Conservation (phyloP, 2,329 filamentous ascomycete species). For the Aspergillus tubingensis region DNA sequence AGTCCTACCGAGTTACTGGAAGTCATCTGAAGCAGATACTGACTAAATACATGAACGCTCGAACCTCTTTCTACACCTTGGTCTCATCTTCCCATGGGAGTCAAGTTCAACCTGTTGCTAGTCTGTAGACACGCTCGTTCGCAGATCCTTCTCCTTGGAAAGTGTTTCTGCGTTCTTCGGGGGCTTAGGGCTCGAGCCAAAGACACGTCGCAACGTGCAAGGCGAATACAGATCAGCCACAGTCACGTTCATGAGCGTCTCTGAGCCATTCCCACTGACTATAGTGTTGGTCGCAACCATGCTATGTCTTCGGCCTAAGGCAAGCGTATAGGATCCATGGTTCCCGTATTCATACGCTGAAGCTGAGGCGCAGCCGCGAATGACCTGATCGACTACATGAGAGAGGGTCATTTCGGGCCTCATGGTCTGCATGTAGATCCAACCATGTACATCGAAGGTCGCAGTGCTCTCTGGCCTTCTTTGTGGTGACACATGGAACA, state of each 20-base stretch:
- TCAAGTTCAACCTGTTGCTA: no score
- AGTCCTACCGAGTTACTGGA: no score
- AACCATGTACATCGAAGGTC: not conserved
- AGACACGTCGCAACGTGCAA: not conserved
- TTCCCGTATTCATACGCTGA: not conserved
- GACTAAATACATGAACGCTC: no score
- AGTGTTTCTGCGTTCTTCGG: not conserved
- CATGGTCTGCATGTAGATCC: not conserved
- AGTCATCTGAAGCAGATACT: no score
- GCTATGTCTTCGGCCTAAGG: not conserved
- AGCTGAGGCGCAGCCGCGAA: not conserved
- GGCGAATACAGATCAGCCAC: not conserved
- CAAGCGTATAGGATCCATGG: not conserved
- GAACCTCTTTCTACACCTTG: no score
- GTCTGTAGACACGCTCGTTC: not conserved
- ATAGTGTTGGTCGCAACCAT: not conserved
- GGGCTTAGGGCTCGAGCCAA: not conserved
- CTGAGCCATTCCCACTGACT: not conserved
- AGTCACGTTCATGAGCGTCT: not conserved
- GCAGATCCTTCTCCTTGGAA: not conserved
- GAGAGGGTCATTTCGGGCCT: not conserved
- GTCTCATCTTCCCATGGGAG: no score
- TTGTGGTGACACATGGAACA: not conserved
- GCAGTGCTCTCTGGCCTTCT: not conserved
- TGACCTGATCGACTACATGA: not conserved